Evolutionary conservation across 768 basidiomycete genomes (phyloP), one percentile per base, ranked within the genome.

Genomic region (Saitozyma podzolica): DNA sequence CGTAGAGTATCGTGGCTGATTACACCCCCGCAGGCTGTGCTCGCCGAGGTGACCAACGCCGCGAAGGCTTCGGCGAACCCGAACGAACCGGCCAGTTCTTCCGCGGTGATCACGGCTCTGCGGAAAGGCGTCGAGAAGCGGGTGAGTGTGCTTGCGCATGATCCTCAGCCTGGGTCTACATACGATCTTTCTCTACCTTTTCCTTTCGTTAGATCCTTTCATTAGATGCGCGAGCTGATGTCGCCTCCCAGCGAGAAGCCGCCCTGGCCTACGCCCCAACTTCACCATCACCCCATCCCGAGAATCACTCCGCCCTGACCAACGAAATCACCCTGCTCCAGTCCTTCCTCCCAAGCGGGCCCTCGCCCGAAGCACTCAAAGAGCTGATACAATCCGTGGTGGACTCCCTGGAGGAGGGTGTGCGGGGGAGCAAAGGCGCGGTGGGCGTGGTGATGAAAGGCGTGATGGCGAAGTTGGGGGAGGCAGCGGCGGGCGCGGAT

Each of bases 31-130:
- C 41, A 66, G 64, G 54, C 54, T 19, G 62, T 77, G 7, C 58
- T 79, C 19, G 75, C 78, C 13, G 78, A 79, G 50, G 69, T 78
- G 52, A 76, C 74, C 0, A 73, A 79, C 50, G 59, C 68, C 13
- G 70, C 73, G 19, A 79, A 79, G 67, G 66, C 75, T 8, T 62
- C 65, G 17, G 55, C 71, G 5, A 65, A 75, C 47, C 78, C 78
- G 0, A 74, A 72, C 41, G 73, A 67, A 16, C 69, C 75, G 8
- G 60, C 69, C 6, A 63, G 61, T 13, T 64, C 76, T 39, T 70
- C 72, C 17, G 64, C 60, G 9, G 68, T 79, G 11, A 68, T 79
- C 39, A 68, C 61, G 9, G 73, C 72, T 3, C n/a, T 79, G 16
- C 62, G 76, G 14, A 76, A 76, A 60, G 67, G 71, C 39, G 72